Base-by-base conservation (phyloP, 176 grass and related monocot species). In the Aegilops longissima region DNA sequence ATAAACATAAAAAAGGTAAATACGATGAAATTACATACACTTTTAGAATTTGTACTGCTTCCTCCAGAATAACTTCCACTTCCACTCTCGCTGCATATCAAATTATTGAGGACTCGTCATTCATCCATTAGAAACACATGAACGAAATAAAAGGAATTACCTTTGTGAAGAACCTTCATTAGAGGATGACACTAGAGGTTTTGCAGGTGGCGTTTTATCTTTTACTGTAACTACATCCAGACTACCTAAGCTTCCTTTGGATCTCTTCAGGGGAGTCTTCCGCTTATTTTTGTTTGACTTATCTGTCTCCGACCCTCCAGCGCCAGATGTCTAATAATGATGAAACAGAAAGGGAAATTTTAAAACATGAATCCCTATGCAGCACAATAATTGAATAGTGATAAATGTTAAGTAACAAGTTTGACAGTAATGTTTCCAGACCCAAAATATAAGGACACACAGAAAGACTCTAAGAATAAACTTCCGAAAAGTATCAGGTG, bases 1-100 rank as follows among this genome's bases (percentile, higher is more conserved):
- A 54, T 70, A 80, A 80, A 71, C 63, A 39, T 77, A 31, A 76
- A 68, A 67, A 67, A 51, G 14, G 52, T 20, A 13, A 81, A 59
- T 47, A 73, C 30, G 62, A 68, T 75, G 24, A 42, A 81, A 39
- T 76, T 6, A n/a, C 87, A 45, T 89, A 92, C 91, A 89, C 87
- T 92, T 89, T 92, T 86, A 10, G 91, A 92, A 89, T 92, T 71
- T 61, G 91, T 80, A 70, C 87, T 89, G 87, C 91, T 89, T 80
- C 84, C 87, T 81, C 89, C 80, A 80, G 87, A 89, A 74, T 85
- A 87, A 84, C 80, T 89, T 78, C 69, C 68, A 3, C 90, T 92
- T 92, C 91, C 87, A 81, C 87, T 92, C 80, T 92, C 84, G 84
- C 91, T 87, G 83, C 80, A 84, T 62, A 76, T 85, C 82, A 85